Base-by-base conservation (phyloP, 495 filamentous ascomycete species). In the Neurospora intermedia region DNA sequence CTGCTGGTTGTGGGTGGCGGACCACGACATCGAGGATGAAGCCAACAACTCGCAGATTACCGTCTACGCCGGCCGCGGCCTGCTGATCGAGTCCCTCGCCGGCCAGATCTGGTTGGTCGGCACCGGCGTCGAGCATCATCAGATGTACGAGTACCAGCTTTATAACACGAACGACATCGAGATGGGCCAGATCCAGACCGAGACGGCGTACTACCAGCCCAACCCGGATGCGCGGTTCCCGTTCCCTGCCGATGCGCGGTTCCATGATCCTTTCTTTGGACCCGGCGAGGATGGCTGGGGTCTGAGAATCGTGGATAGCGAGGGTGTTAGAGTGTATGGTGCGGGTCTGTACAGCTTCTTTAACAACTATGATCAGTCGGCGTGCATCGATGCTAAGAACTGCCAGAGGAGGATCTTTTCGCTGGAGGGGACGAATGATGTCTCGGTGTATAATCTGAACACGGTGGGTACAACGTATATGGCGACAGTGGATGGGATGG, bases 81-180 rank as follows among this genome's bases (percentile, higher is more conserved):
- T 93, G 45, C 76, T 90, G 6, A 79, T 90, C 39, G 89, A 93
- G 78, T 87, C 86, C 45, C 78, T 77, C 0, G 59, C 81, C 43
- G 88, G 88, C 39, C 84, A 83, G 3, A 80, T 89, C 46, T 91
- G 91, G 91, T 81, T 92, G 46, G 77, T 81, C 9, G 84, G 82
- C 27, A 81, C 80, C 2, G 79, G 83, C 73, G 78, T 86, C 77
- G 93, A 97, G 81, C 93, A 97, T 75, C 88, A 91, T 77, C 83
- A 86, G 6, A 83, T 93, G 6, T 94, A 94, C 77, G 90, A 97
- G 78, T 97, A 95, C 82, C 90, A 94, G 75, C 84, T 96, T 73
- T 82, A 84, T 45, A 85, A 86, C 66, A 90, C 92, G 4, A 81
- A 85, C 48, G 87, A 90, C 48, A 81, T 94, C 48, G 89, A 87